Evolutionary conservation across 768 basidiomycete genomes (phyloP).

Genomic region (Chalciporus chontae): DNA sequence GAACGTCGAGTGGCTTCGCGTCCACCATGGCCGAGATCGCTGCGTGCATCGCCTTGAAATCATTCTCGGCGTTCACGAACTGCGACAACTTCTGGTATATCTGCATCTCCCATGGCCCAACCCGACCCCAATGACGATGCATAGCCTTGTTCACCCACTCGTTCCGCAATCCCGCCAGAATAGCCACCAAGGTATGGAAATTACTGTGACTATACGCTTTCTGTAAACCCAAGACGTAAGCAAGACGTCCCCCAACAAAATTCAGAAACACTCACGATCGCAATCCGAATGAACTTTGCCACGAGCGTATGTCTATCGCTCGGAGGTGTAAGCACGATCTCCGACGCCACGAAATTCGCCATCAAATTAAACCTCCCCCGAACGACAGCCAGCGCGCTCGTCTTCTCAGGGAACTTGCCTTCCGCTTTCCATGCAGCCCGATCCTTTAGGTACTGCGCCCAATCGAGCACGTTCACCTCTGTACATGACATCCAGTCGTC

Average conservation of each 20-base stretch:
- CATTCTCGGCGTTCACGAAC: conserved; percentile 59
- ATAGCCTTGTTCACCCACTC: conserved; percentile 68
- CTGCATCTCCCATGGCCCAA: conserved; percentile 68
- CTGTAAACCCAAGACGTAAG: conserved; percentile 35
- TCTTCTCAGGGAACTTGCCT: conserved; percentile 52
- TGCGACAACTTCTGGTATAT: conserved; percentile 69
- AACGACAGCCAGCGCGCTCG: conserved; percentile 68
- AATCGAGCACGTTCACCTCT: conserved; percentile 72
- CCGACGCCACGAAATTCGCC: conserved; percentile 75
- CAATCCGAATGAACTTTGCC: conserved; percentile 79
- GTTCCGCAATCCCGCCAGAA: conserved; percentile 71
- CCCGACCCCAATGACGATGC: conserved; percentile 60
- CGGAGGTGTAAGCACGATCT: conserved; percentile 73
- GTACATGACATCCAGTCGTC: conserved; percentile 64
- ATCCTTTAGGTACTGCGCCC: conserved; percentile 79
- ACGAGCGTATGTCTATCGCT: conserved; percentile 62
- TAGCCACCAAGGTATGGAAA: conserved; percentile 75
- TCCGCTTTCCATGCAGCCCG: conserved; percentile 66
- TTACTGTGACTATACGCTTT: conserved; percentile 78
- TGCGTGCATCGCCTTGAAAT: conserved; percentile 73
- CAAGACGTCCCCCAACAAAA: background rate
- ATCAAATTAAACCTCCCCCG: conserved; percentile 84
- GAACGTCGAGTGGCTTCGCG: conserved; percentile 54
- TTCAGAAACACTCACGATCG: conserved; percentile 56
- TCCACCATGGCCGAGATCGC: conserved; percentile 63